These are phyloP conservation scores for Elymus sibiricus DNA, from an alignment of 176 grass and related monocot species.

Conservation along the genomic window DNA sequence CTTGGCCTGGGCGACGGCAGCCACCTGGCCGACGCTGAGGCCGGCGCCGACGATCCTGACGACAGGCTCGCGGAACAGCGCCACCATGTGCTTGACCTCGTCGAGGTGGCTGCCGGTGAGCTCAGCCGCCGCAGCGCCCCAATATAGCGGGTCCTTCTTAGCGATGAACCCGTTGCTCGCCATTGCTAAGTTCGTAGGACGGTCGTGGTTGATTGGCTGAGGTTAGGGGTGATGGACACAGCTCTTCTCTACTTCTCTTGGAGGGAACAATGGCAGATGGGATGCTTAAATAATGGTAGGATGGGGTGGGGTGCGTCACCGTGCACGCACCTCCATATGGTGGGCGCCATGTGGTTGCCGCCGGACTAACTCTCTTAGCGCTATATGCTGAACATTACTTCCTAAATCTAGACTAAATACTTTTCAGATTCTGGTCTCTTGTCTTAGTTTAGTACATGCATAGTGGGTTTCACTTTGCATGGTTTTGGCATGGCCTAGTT, in stretches of 20 bases:
- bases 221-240: background rate
- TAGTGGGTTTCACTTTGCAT: background rate
- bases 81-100: background rate
- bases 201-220: background rate
- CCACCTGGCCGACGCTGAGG: background rate
- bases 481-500: background rate
- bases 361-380: background rate
- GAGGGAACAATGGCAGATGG: background rate
- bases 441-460: background rate
- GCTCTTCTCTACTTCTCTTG: background rate
- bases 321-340: too few relatives aligned
- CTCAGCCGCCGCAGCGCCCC: background rate
- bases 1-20: background rate
- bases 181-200: background rate
- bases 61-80: background rate
- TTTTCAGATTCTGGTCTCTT: background rate
- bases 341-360: background rate
- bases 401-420: background rate
- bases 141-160: background rate
- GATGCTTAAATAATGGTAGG: background rate
- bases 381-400: too few relatives aligned
- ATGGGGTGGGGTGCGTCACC: background rate
- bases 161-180: background rate
- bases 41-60: background rate
- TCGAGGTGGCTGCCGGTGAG: background rate